Conservation (phyloP, 2,329 filamentous ascomycete genomes). For the Chaetomium olivaceum region DNA sequence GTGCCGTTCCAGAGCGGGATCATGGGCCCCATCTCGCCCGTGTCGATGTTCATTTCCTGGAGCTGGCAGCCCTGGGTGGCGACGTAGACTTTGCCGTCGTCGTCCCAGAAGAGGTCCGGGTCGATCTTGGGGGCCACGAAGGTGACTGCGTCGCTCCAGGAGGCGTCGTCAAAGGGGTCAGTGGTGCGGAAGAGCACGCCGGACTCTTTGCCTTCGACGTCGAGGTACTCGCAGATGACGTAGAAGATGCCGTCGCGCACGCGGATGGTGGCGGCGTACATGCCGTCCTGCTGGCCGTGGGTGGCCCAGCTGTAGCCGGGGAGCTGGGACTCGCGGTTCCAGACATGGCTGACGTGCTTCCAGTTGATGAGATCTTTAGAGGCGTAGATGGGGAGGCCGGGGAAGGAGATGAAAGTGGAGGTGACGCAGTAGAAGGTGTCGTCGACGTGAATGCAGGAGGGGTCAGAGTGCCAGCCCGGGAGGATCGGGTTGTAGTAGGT, state of each 20-base stretch:
- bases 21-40: slow-evolving; percentile 38
- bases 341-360: slow-evolving; percentile 46
- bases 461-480: slow-evolving; percentile 53
- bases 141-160: slow-evolving; percentile 49
- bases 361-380: slow-evolving; percentile 54
- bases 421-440: slow-evolving; percentile 54
- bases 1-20: slow-evolving; percentile 48
- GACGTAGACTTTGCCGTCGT: slow-evolving; percentile 42
- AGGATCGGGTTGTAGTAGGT: slow-evolving; percentile 47
- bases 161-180: slow-evolving; percentile 42
- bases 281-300: slow-evolving; percentile 36
- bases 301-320: slow-evolving; percentile 40
- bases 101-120: slow-evolving; percentile 48
- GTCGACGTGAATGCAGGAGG: slow-evolving; percentile 46
- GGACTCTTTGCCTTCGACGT: slow-evolving; percentile 17
- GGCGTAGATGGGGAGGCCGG: slow-evolving; percentile 54
- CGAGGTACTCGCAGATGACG: slow-evolving; percentile 38
- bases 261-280: slow-evolving; percentile 41
- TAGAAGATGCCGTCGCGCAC: slow-evolving; percentile 37
- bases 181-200: slow-evolving; percentile 43
- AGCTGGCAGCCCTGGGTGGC: slow-evolving; percentile 37
- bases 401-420: slow-evolving; percentile 55
- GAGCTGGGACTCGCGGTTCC: slow-evolving; percentile 45
- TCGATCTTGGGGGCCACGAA: slow-evolving; percentile 55
- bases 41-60: slow-evolving; percentile 39